Conservation (phyloP, 169 alveolate genomes). For the Plasmodium knowlesi region DNA sequence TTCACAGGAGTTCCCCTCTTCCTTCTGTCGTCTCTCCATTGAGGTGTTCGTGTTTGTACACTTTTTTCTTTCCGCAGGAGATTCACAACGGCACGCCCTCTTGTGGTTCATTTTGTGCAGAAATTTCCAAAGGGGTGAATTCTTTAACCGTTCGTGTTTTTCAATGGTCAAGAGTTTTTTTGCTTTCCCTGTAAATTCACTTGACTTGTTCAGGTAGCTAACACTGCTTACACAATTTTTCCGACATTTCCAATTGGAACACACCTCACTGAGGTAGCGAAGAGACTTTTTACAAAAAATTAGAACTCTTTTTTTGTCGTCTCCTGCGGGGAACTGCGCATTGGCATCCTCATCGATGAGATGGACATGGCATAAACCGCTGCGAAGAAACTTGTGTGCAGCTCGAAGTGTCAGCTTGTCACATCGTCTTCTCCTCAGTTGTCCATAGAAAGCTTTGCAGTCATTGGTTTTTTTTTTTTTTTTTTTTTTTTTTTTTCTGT, state of each 20-base stretch:
- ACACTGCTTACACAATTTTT: not conserved
- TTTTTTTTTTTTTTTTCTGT: constrained; percentile 22
- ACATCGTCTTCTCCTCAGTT: not conserved
- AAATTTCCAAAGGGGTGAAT: not conserved
- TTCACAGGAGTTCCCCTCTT: not conserved
- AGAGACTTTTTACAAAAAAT: constrained; percentile 47
- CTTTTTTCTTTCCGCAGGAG: not conserved
- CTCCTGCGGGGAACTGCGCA: not conserved
- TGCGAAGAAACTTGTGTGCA: constrained; percentile 11
- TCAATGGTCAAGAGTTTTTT: not conserved
- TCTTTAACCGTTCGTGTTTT: not conserved
- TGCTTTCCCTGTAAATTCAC: not conserved
- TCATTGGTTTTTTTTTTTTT: not conserved
- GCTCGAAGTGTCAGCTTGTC: not conserved
- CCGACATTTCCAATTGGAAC: not conserved
- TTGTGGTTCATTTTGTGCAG: not conserved
- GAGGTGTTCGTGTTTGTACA: not conserved
- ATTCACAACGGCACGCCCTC: not conserved
- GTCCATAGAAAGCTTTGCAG: not conserved
- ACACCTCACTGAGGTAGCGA: constrained; percentile 10
- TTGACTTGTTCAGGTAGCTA: not conserved
- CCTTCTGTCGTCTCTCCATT: not conserved
- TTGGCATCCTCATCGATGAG: constrained; percentile 8
- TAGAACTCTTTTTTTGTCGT: constrained; percentile 1
- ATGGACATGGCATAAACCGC: constrained; percentile 29